Evolutionary conservation across 495 filamentous ascomycete genomes (phyloP), one percentile per base, ranked within the genome.

Genomic region (Tuber magnatum): DNA sequence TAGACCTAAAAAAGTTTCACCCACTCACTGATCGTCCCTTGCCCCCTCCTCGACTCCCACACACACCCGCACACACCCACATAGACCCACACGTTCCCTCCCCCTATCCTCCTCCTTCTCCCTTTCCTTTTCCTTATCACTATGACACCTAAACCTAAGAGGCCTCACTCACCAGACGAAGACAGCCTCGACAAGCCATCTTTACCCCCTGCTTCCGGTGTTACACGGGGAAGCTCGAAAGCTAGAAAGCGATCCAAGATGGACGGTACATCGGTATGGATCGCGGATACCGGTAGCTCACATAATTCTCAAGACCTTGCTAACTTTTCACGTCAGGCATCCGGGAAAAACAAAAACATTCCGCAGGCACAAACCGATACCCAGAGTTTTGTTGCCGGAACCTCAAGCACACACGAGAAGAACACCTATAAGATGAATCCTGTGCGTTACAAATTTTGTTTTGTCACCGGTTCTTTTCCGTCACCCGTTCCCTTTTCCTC

Each of bases 131-230:
- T 65, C 35, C 56, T 10, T 28, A 35, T 35, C 56, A 65, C 56
- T 65, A 65, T 65, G 56, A 65, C 56, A 65, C 56, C 56, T 35
- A 65, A 65, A 35, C 56, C 56, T 35, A 65, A 65, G 56, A 65
- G 56, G 56, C 56, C 28, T 35, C 56, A 35, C 56, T 65, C 56
- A 65, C 56, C 56, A 65, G 56, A 65, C 56, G 28, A 65, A 65
- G 56, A 65, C 56, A 65, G 56, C 56, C 56, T 65, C 56, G 56
- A 65, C 56, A 65, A 65, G 28, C 28, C 56, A 65, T 65, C 56
- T 28, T 18, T 65, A 32, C 32, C 56, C 28, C 56, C 56, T 32
- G 14, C 56, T 8, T 35, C 32, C 0, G 56, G 56, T 8, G 56
- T 35, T 35, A 65, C 56, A 35, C 56, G 56, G 56, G 56, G 56